A percentile compares a stretch with the other conserved stretches of the same genome.
phyloP scores from a whole-genome alignment of 441 rosid genomes.

The Populus tomentosa region DNA sequence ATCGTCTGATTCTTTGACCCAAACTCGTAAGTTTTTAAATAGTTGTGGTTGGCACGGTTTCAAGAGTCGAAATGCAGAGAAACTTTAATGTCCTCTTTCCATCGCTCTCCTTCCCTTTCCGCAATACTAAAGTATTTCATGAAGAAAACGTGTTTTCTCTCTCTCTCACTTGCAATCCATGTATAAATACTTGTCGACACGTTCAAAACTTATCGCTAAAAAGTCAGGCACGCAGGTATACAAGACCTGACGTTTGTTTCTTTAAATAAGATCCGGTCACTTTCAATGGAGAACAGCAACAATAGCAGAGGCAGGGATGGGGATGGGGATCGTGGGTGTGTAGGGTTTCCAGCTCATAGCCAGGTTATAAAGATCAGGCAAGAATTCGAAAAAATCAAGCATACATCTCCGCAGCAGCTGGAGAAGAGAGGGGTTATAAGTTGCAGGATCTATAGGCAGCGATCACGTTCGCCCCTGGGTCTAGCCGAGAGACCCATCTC shows the following conservation, averaged over 20 bases:
- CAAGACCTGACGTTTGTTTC: constrained; percentile 9
- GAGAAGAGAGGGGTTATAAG: constrained; percentile 29
- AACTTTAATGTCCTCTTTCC: neutral
- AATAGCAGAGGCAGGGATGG: neutral
- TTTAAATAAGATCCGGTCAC: neutral
- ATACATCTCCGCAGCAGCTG: constrained; percentile 35
- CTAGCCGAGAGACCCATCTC: constrained; percentile 38
- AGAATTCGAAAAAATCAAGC: constrained; percentile 42
- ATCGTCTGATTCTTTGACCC: too few species aligned
- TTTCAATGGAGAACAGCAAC: constrained; percentile 13
- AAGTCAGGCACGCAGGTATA: neutral
- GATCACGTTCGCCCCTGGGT: constrained; percentile 55
- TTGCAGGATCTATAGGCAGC: constrained; percentile 31
- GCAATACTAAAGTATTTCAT: neutral
- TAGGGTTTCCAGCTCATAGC: constrained; percentile 42
- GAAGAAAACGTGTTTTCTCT: neutral
- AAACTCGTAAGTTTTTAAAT: neutral
- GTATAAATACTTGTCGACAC: neutral
- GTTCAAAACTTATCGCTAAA: neutral
- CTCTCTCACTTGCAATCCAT: neutral
- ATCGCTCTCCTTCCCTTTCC: too few species aligned
- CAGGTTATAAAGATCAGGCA: constrained; percentile 51
- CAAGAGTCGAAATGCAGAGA: neutral
- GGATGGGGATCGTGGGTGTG: constrained; percentile 11
- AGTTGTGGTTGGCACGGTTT: neutral